phyloP scores from a whole-genome alignment of 2,329 filamentous ascomycete species.

The Simplicillium aogashimaense region DNA sequence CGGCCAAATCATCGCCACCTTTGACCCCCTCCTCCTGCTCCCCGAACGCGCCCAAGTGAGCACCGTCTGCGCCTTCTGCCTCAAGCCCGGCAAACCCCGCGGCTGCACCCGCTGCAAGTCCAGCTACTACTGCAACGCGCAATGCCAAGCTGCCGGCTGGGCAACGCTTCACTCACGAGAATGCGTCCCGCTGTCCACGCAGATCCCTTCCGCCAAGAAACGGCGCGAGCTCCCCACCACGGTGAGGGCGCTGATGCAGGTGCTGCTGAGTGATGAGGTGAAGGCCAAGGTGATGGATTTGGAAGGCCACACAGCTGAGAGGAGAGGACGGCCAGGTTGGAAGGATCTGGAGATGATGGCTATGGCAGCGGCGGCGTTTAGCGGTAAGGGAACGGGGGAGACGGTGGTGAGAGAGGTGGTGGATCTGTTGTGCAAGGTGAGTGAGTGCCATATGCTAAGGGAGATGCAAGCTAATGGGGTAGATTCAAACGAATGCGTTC shows the following conservation, averaged over 20 bases:
- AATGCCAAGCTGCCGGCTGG: constrained; percentile 48
- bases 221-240: constrained; percentile 37
- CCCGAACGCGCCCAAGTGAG: constrained; percentile 31
- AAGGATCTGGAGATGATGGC: constrained; percentile 39
- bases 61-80: constrained; percentile 39
- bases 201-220: constrained; percentile 12
- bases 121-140: constrained; percentile 41
- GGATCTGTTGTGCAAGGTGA: constrained; percentile 44
- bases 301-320: constrained; percentile 34
- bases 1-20: constrained; percentile 34
- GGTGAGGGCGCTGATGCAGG: constrained; percentile 42
- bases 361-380: constrained; percentile 28
- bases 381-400: constrained; percentile 25
- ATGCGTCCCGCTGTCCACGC: constrained; percentile 34
- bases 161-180: constrained; percentile 39
- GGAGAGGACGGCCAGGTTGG: constrained; percentile 27
- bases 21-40: constrained; percentile 34
- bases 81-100: constrained; percentile 18
- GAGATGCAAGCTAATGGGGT: not conserved
- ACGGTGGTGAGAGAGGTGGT: constrained; percentile 28
- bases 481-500: constrained; percentile 56
- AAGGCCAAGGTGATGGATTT: constrained; percentile 25
- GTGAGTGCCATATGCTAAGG: too few species aligned
- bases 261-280: constrained; percentile 25
- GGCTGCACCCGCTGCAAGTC: constrained; percentile 44